A percentile compares a stretch with the other conserved stretches of the same genome.
phyloP scores from a whole-genome alignment of 305 asterid genomes.

The Fraxinus velutina region DNA sequence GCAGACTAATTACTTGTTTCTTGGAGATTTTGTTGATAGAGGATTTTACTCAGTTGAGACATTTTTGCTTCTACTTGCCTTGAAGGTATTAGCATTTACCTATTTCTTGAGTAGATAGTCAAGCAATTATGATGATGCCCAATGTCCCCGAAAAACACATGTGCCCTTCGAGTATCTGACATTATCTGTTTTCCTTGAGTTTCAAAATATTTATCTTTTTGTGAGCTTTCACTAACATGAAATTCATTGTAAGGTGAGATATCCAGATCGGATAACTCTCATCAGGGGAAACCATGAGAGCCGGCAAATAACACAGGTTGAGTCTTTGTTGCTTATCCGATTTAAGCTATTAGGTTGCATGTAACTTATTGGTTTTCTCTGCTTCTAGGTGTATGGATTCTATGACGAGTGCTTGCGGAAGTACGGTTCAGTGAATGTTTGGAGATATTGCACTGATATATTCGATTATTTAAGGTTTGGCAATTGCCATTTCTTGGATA shows the following conservation, averaged over 20 bases:
- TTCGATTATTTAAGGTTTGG: slow-evolving; percentile 87
- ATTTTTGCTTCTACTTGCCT: slow-evolving; percentile 86
- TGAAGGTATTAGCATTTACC: slow-evolving; percentile 59
- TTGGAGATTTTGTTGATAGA: slow-evolving; percentile 96
- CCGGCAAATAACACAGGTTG: slow-evolving; percentile 96
- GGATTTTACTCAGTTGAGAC: slow-evolving; percentile 98
- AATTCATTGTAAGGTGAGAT: slow-evolving; percentile 68
- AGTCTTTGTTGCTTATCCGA: slow-evolving; percentile 9
- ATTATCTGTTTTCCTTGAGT: slow-evolving; percentile 4
- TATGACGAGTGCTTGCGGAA: slow-evolving; percentile 96
- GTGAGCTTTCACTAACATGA: slow-evolving; percentile 26
- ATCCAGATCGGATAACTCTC: slow-evolving; percentile 93
- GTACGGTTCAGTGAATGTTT: slow-evolving; percentile 85
- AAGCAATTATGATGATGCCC: not conserved
- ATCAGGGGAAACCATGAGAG: slow-evolving; percentile 98
- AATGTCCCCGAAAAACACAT: not conserved
- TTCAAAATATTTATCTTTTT: not conserved
- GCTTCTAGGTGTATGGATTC: slow-evolving; percentile 85
- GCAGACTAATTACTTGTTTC: slow-evolving; percentile 85
- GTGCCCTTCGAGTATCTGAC: slow-evolving; percentile 11
- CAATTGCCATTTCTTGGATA: slow-evolving; percentile 28
- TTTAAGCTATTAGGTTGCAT: slow-evolving; percentile 20
- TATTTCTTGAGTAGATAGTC: slow-evolving; percentile 11
- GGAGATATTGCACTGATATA: slow-evolving; percentile 99
- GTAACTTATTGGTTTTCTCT: slow-evolving; percentile 22